phyloP scores from a whole-genome alignment of 495 filamentous ascomycete species.

The Saxispiralis lemnorum region DNA sequence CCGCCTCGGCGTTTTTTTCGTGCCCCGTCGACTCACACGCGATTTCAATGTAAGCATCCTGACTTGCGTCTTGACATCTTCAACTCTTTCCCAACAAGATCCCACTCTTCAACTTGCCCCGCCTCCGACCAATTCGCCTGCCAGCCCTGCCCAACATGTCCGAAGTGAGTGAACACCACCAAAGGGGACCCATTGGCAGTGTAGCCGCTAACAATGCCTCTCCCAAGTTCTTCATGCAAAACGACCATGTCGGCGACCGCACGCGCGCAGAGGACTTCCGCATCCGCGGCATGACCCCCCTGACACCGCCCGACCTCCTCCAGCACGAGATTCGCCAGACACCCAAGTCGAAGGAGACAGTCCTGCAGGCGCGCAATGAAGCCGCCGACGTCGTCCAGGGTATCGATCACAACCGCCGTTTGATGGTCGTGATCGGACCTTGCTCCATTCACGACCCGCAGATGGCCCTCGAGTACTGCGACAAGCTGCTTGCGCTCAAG shows the following conservation, averaged over 20 bases:
- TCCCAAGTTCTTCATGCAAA: constrained; percentile 65
- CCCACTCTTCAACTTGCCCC: not conserved
- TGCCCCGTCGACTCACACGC: too few relatives aligned
- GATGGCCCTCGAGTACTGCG: constrained; percentile 86
- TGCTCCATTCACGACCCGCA: constrained; percentile 95
- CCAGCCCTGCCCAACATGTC: constrained; percentile 8
- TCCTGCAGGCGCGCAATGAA: constrained; percentile 64
- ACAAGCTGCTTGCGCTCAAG: constrained; percentile 61
- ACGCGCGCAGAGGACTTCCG: constrained; percentile 73
- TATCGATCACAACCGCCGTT: constrained; percentile 52
- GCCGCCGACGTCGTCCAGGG: constrained; percentile 65
- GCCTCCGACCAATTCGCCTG: too few relatives aligned
- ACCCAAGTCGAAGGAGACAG: constrained; percentile 55
- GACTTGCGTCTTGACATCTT: too few relatives aligned
- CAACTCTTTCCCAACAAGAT: not conserved
- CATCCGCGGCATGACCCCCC: constrained; percentile 71
- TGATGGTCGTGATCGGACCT: constrained; percentile 86
- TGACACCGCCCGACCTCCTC: constrained; percentile 83
- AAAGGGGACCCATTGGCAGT: not conserved
- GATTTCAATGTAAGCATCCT: too few relatives aligned
- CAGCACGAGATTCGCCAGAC: constrained; percentile 88
- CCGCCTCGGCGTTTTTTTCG: too few relatives aligned
- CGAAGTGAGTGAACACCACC: constrained; percentile 7
- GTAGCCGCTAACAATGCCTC: not conserved
- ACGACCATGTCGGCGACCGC: constrained; percentile 56